These are phyloP conservation scores for Vachellia collinsii DNA, from an alignment of 306 rosid genomes.

Conservation along the genomic window DNA sequence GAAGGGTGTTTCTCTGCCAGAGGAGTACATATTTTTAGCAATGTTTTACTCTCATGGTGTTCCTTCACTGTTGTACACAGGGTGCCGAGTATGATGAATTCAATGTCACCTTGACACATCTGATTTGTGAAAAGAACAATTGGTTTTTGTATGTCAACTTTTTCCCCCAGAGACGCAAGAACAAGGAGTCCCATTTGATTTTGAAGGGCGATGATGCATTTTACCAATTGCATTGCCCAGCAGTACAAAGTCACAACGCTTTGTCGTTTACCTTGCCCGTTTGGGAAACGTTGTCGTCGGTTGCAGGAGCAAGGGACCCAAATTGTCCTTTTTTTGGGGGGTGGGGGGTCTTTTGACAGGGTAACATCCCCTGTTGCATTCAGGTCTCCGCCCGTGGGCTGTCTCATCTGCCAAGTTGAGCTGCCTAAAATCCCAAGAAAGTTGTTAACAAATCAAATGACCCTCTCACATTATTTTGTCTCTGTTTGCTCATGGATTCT, in stretches of 20 bases:
- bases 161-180: not conserved
- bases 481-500: constrained; percentile 11
- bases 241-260: not conserved
- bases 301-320: constrained; percentile 37
- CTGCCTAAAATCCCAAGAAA: not conserved
- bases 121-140: constrained; percentile 9
- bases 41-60: too few species aligned
- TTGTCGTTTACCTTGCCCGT: not conserved
- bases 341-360: constrained; percentile 25
- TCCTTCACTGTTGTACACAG: too few species aligned
- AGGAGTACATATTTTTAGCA: too few species aligned
- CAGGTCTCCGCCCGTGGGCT: constrained; percentile 37
- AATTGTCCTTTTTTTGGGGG: not conserved
- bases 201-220: not conserved
- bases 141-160: not conserved
- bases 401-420: constrained; percentile 24
- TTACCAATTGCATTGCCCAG: not conserved
- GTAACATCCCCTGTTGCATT: constrained; percentile 38
- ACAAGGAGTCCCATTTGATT: not conserved
- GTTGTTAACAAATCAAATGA: constrained; percentile 14
- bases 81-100: too few species aligned
- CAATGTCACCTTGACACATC: not conserved
- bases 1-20: too few species aligned
- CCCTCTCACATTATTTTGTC: constrained; percentile 37
- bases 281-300: constrained; percentile 40